Evolutionary conservation across 768 basidiomycete species (phyloP), one percentile per base, ranked within the genome.

Genomic region (Lentinula detonsa): DNA sequence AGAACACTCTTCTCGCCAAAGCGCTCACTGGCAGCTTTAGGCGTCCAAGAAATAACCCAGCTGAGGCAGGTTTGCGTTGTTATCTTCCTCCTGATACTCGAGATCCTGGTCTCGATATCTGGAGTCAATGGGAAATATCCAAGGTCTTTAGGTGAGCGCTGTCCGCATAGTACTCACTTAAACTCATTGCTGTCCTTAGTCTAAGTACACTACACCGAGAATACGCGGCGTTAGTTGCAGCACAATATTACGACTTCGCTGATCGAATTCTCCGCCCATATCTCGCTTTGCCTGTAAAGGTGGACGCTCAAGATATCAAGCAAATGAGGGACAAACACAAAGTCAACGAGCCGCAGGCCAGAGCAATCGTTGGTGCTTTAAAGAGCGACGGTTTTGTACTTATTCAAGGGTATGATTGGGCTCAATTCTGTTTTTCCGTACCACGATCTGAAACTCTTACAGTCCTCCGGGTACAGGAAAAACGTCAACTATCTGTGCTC

Each of bases 391-490:
- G 95, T 0, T 97, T 99, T 69, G 83, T 86, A 0, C 78, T 99
- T 34, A 95, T 99, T 60, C 97, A 99, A 81, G 97, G 97, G 96
- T 95, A 69, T 59, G 78, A 65, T 39, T 8, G 31, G 63, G 23
- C 64, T 23, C 35, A 16, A 23, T 49, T 49, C 49, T 18, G 50
- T 11, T 5, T 18, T 35, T 39, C 18, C 21, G 37, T 54, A 9
- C 8, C 45, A 52, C n/a, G 31, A 34, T 35, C 43, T 61, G 59
- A 51, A 31, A 45, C 58, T 31, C 42, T 18, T 54, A 31, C 64
- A 95, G 96, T 23, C 97, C 97, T 39, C 97, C 97, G 1, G 97
- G 97, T 59, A 99, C 97, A 0, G 97, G 97, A 11, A 99, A 99
- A 75, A 99, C 97, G 8, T 96, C 93, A 21, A 99, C 97, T 1